Conservation (phyloP, 768 basidiomycete genomes). For the Amyloporia xantha region DNA sequence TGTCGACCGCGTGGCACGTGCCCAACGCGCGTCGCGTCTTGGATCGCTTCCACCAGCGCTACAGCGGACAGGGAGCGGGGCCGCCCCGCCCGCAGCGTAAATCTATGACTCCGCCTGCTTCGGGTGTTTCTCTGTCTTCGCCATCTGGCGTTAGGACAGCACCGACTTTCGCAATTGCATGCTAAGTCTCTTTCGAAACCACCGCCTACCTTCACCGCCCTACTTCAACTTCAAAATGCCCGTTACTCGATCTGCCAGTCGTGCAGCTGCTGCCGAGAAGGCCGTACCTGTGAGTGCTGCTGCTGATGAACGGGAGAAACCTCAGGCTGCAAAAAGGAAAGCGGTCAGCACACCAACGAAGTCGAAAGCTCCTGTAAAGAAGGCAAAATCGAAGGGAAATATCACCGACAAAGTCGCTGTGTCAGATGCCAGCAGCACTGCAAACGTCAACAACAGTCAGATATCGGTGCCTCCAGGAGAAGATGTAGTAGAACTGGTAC, state of each 20-base stretch:
- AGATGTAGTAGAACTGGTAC: conserved; percentile 39
- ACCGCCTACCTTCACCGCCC: too few species aligned
- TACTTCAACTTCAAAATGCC: conserved; percentile 9
- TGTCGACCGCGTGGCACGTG: background rate
- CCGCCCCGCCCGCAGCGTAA: too few species aligned
- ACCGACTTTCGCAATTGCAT: too few species aligned
- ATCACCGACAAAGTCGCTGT: too few species aligned
- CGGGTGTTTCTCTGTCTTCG: background rate
- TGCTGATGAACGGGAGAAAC: conserved; percentile 4
- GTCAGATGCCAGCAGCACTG: background rate
- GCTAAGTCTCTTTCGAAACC: too few species aligned
- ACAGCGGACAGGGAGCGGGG: background rate
- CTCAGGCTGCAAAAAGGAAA: conserved; percentile 3
- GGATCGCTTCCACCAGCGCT: background rate
- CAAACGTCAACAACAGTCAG: conserved; percentile 1
- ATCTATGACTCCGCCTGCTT: too few species aligned
- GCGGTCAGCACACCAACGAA: background rate
- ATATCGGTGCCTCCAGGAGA: background rate
- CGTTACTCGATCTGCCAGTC: conserved; percentile 20
- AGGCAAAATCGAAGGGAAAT: conserved; percentile 8
- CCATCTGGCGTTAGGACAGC: too few species aligned
- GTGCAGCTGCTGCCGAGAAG: conserved; percentile 3
- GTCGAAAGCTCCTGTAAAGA: conserved; percentile 5
- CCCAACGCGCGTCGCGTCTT: background rate
- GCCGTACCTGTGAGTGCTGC: background rate